Percentiles rank a stretch among this genome's conserved stretches.
phyloP scores from a whole-genome alignment of 495 filamentous ascomycete genomes.

The Penicillium alfredii region DNA sequence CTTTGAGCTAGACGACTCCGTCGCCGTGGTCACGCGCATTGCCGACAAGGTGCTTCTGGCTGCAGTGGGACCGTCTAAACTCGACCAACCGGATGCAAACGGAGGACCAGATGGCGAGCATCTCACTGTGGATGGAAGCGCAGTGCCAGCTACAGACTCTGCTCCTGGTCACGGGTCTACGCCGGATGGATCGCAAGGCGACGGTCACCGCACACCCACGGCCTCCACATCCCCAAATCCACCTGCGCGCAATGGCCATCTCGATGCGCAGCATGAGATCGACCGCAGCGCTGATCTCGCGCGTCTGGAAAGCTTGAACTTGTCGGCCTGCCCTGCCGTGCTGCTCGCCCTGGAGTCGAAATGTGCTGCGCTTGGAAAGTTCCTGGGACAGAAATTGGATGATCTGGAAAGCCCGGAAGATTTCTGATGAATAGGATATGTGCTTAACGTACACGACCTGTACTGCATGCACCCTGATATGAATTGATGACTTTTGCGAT shows the following conservation, averaged over 20 bases:
- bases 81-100: conserved; percentile 13
- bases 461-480: conserved; percentile 1
- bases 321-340: conserved; percentile 37
- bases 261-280: conserved; percentile 37
- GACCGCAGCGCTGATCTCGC: conserved; percentile 39
- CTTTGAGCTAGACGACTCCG: conserved; percentile 42
- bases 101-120: conserved; percentile 7
- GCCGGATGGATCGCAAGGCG: conserved; percentile 13
- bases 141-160: neutral
- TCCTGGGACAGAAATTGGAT: conserved; percentile 37
- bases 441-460: no score
- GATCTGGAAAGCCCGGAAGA: conserved; percentile 44
- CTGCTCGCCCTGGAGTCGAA: conserved; percentile 43
- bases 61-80: conserved; percentile 37
- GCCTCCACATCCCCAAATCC: conserved; percentile 11
- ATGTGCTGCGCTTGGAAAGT: conserved; percentile 39
- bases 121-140: conserved; percentile 1
- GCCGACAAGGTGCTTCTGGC: conserved; percentile 44
- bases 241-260: conserved; percentile 17
- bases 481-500: conserved; percentile 3
- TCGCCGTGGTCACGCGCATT: conserved; percentile 42
- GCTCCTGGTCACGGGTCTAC: conserved; percentile 11
- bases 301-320: conserved; percentile 37
- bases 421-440: conserved; percentile 33
- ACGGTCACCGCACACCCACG: conserved; percentile 9